Evolutionary conservation across 176 grass and related monocot genomes (phyloP).

Genomic region (Triticum urartu): DNA sequence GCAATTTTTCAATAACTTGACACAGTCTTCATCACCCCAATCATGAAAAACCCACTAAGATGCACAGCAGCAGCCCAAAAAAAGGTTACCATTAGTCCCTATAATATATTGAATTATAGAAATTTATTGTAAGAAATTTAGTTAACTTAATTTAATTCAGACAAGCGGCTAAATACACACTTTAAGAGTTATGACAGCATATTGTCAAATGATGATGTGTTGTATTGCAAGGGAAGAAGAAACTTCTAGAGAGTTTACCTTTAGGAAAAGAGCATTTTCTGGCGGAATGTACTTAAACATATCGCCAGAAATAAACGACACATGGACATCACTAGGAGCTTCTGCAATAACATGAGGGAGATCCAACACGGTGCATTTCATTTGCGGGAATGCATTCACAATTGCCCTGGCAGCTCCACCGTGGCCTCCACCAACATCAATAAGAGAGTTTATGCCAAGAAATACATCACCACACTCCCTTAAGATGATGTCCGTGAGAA

Average conservation of each 20-base stretch:
- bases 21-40: conserved; percentile 36
- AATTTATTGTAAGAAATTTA: neutral
- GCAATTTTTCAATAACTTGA: conserved; percentile 39
- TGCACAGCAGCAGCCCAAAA: neutral
- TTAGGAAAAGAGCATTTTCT: conserved; percentile 39
- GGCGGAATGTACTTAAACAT: conserved; percentile 49
- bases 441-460: conserved; percentile 26
- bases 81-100: neutral
- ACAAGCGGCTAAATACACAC: neutral
- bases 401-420: conserved; percentile 23
- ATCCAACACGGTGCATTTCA: conserved; percentile 47
- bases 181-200: neutral
- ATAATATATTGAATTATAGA: neutral
- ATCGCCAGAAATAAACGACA: conserved; percentile 36
- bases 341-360: conserved; percentile 48
- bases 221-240: neutral
- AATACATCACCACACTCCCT: conserved; percentile 22
- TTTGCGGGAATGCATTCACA: conserved; percentile 26
- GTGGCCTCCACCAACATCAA: conserved; percentile 43
- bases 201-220: neutral
- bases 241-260: conserved; percentile 6
- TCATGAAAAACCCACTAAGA: conserved; percentile 46
- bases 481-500: conserved; percentile 19
- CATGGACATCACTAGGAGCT: neutral
- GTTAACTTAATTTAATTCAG: neutral